Conservation (phyloP, 2,329 filamentous ascomycete genomes). For the Paradendryphiella salina region DNA sequence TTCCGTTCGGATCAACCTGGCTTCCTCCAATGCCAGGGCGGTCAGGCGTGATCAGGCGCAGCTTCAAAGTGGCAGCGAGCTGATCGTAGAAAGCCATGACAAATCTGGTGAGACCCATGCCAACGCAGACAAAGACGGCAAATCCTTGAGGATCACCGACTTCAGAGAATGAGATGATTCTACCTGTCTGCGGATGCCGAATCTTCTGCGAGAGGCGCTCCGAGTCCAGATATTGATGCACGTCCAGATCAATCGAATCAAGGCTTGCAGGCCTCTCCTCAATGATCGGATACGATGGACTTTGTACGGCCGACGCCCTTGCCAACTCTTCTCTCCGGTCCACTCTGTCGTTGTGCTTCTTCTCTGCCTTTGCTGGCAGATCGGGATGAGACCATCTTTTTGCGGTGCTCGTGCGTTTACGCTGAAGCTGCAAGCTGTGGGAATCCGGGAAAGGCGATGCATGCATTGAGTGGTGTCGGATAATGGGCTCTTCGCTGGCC, state of each 20-base stretch:
- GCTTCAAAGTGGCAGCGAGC: constrained; percentile 80
- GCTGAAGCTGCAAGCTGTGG: constrained; percentile 37
- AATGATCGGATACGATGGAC: constrained; percentile 52
- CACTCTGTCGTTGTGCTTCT: constrained; percentile 40
- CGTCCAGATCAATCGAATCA: constrained; percentile 86
- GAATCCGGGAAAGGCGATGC: constrained; percentile 27
- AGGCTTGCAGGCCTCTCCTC: constrained; percentile 76
- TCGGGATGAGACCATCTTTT: constrained; percentile 49
- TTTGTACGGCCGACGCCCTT: constrained; percentile 31
- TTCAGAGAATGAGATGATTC: constrained; percentile 92
- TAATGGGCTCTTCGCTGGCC: constrained; percentile 36
- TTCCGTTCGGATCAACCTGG: constrained; percentile 80
- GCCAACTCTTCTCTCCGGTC: constrained; percentile 28
- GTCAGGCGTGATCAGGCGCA: constrained; percentile 91
- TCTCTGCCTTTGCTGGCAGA: constrained; percentile 45
- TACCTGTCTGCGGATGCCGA: constrained; percentile 78
- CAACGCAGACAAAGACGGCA: constrained; percentile 93
- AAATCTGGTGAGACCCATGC: constrained; percentile 95
- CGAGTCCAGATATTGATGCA: constrained; percentile 81
- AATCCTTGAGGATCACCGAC: constrained; percentile 90
- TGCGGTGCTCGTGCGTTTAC: constrained; percentile 40
- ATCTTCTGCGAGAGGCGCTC: constrained; percentile 87
- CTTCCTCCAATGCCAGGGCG: constrained; percentile 92
- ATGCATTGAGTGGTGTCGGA: constrained; percentile 36
- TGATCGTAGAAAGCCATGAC: constrained; percentile 98